These are phyloP conservation scores for Boletus huronensis DNA, from an alignment of 768 basidiomycete species.

Conservation along the genomic window DNA sequence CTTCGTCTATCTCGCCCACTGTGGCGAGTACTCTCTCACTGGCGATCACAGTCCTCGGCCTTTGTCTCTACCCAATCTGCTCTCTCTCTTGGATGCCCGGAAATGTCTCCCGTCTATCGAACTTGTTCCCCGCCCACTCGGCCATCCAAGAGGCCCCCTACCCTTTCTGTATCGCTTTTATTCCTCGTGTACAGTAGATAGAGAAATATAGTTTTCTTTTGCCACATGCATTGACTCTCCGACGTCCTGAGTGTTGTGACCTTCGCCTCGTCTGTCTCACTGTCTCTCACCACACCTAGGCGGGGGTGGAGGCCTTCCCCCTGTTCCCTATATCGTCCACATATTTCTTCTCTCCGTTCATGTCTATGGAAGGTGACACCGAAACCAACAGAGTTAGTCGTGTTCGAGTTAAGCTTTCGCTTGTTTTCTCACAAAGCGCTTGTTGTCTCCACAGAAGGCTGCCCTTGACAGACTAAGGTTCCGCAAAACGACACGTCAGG, in stretches of 20 bases:
- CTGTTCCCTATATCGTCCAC: slow-evolving; percentile 12
- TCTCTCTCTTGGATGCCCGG: neutral
- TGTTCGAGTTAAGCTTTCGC: slow-evolving; percentile 25
- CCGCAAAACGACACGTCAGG: slow-evolving; percentile 40
- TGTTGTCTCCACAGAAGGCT: slow-evolving; percentile 36
- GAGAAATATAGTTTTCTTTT: slow-evolving; percentile 38
- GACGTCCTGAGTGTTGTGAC: slow-evolving; percentile 39
- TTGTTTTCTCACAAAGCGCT: slow-evolving; percentile 35
- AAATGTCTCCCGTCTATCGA: neutral
- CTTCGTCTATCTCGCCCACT: neutral
- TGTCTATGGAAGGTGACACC: slow-evolving; percentile 48
- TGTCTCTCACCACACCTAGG: slow-evolving; percentile 21
- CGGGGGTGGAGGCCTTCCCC: slow-evolving; percentile 11
- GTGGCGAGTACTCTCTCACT: neutral
- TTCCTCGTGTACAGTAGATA: slow-evolving; percentile 32
- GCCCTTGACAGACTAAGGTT: slow-evolving; percentile 46
- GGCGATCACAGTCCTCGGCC: neutral
- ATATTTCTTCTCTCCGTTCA: slow-evolving; percentile 31
- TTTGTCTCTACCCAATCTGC: neutral
- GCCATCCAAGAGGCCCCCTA: slow-evolving; percentile 2
- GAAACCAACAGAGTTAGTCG: slow-evolving; percentile 50
- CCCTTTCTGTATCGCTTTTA: slow-evolving; percentile 20
- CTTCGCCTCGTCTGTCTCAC: slow-evolving; percentile 27
- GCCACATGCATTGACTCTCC: slow-evolving; percentile 55
- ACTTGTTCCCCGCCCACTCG: neutral